Evolutionary conservation across 2,329 filamentous ascomycete species (phyloP), one percentile per base, ranked within the genome.

Genomic region (Hypoxylon sp.): DNA sequence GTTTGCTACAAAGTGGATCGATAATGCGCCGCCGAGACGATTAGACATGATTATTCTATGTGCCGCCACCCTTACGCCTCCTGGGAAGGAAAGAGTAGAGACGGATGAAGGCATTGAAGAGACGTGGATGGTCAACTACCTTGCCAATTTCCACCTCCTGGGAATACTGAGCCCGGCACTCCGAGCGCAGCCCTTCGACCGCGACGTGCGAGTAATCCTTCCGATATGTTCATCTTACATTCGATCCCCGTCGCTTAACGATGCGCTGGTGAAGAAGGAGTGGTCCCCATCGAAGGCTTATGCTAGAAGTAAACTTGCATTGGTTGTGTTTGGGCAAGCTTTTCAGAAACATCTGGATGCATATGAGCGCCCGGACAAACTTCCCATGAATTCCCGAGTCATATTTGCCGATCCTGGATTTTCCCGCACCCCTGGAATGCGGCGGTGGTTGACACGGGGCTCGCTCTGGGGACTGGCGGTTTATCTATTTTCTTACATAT

Each of bases 1-100:
- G 69, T 99, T 99, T 78, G 96, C 96, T 11, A 99, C 96, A 0
- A 95, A 93, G 82, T 99, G 97, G 95, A 93, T 99, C 72, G 95
- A 99, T 79, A 98, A 98, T 79, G 88, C 92, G 21, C 95, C 96
- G 2, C 93, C 94, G 7, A 87, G 97, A 62, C 86, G 97, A 51
- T 83, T 99, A 5, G 96, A 99, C 79, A 94, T 95, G 89, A 83
- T 99, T 50, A 87, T 99, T 19, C 85, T 99, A 17, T 97, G 94
- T 79, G 96, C 91, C 9, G 92, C 92, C 48, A 91, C 91, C 0
- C 83, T 94, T 72, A 93, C 91, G 3, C 90, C 93, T 2, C 87
- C 86, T 10, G 92, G 90, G 1, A 84, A 86, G 4, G 81, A 83
- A 70, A 83, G 87, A 28, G 82, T 79, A 1, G 82, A 87, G 70